Evolutionary conservation across 345 rosid species (phyloP), one percentile per base, ranked within the genome.

Genomic region (Acer saccharum): DNA sequence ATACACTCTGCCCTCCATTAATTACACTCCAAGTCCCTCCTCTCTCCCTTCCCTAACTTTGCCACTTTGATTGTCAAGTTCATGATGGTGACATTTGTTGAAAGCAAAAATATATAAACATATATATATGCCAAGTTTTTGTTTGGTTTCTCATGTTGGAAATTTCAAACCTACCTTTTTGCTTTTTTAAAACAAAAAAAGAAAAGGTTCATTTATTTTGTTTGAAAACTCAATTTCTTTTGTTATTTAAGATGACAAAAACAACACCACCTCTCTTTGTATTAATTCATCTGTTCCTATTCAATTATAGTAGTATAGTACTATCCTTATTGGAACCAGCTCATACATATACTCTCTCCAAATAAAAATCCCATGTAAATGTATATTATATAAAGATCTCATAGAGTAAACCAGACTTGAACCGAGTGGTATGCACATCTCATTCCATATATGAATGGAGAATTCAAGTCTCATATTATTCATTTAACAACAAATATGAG

Each of bases 1-100:
- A 25, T 21, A 61, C 48, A 6, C 72, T 52, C 77, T 72, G 78
- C 43, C 11, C 43, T 54, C 13, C 27, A 64, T 68, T 66, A 73
- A 73, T 50, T 46, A 69, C 57, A 12, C 25, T 60, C 25, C 27
- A 68, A 76, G 55, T 67, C 6, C 68, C 44, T 52, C 10, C 68
- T 6, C 43, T 6, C 43, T 14, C 57, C 39, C 41, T 16, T 61
- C 65, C 25, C 44, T 14, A 8, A 1, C 67, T 7, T 13, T 61
- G 61, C 73, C 82, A 17, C 75, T n/a, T 58, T 76, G 84, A 73
- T 4, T 25, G 82, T 71, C 81, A 78, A 54, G 65, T 78, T 73
- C 82, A 4, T 60, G 86, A 85, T 18, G 64, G 71, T 16, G 88
- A 85, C 83, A 16, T 58, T 21, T 21, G 13, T 60, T 43, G 10